Evolutionary conservation across 2,329 filamentous ascomycete species (phyloP), one percentile per base, ranked within the genome.

Genomic region (Macrophomina pseudophaseolina): DNA sequence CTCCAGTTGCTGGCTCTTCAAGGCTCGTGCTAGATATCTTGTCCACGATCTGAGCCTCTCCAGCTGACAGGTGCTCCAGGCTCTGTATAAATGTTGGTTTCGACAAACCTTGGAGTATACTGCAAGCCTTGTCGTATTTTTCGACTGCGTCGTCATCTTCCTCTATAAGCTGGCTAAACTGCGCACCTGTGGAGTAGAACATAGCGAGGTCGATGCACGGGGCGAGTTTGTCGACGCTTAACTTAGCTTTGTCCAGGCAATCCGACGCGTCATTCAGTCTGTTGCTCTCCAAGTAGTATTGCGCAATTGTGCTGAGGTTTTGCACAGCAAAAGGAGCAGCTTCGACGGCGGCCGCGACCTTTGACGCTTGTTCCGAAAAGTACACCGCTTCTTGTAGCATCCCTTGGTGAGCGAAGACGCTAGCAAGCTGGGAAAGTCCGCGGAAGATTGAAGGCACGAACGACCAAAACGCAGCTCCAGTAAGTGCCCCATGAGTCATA

Each of bases 351-450:
- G 85, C 84, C 28, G 92, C 92, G 68, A 97, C 86, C 72, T 91
- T 92, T 64, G 90, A 83, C 0, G 93, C 93, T 72, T 95, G 91
- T 71, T 97, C 91, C 1, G 91, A 90, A 71, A 97, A 96, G 75
- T 94, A 95, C 0, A 94, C 81, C 1, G 94, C 94, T 76, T 98
- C 94, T 68, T 92, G 89, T 70, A 93, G 92, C 79, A 97, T 86
- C 33, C 95, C 95, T 69, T 95, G 87, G 70, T 97, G 90, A 1
- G 91, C 88, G 71, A 94, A 97, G 1, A 97, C 82, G 4, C 86
- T 85, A 0, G 93, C 93, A 3, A 97, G 85, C 67, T 93, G 89
- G 68, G 89, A 79, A 14, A 97, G 82, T 66, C 89, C 88, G 35
- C 87, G 85, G 71, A 93, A 89, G 23, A 97, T 84, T 0, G 90